Percentiles rank a stretch among this genome's conserved stretches.
Conservation (phyloP, 2,329 filamentous ascomycete species). For the Aspergillaceae sp. region DNA sequence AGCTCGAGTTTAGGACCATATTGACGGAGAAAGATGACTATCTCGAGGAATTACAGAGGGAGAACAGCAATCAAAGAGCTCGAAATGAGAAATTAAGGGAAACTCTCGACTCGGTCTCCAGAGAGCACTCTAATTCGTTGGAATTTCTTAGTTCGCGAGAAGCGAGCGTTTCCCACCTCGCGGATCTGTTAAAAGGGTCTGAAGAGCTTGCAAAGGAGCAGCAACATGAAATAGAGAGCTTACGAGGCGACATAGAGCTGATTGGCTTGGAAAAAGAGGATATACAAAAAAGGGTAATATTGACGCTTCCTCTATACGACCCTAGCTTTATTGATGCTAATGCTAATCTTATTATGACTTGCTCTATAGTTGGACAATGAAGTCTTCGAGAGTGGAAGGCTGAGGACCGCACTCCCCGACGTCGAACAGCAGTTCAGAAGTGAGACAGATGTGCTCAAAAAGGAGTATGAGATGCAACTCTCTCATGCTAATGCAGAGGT, state of each 20-base stretch:
- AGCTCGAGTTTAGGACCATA: conserved; percentile 37
- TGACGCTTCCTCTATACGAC: neutral
- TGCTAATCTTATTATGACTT: conserved; percentile 2
- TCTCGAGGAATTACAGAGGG: conserved; percentile 34
- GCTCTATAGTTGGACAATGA: conserved; percentile 17
- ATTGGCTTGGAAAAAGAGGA: conserved; percentile 9
- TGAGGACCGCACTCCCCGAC: conserved; percentile 14
- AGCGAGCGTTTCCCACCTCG: conserved; percentile 16
- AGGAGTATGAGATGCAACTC: conserved; percentile 14
- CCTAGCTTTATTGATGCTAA: neutral
- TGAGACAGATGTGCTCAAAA: conserved; percentile 13
- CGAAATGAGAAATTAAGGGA: conserved; percentile 15
- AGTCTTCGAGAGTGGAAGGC: conserved; percentile 11
- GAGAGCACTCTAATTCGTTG: conserved; percentile 15
- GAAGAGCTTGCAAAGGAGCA: conserved; percentile 15
- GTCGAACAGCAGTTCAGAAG: conserved; percentile 11
- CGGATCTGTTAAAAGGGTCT: conserved; percentile 14
- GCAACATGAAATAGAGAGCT: conserved; percentile 16
- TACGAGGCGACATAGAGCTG: conserved; percentile 14
- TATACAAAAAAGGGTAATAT: conserved; percentile 17
- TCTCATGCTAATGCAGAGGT: conserved; percentile 17
- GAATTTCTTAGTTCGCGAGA: conserved; percentile 12
- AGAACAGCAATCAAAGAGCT: conserved; percentile 17
- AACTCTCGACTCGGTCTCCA: conserved; percentile 14
- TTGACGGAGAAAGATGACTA: conserved; percentile 39